Evolutionary conservation across 2,329 filamentous ascomycete genomes (phyloP).

Genomic region (Fusarium sp.): DNA sequence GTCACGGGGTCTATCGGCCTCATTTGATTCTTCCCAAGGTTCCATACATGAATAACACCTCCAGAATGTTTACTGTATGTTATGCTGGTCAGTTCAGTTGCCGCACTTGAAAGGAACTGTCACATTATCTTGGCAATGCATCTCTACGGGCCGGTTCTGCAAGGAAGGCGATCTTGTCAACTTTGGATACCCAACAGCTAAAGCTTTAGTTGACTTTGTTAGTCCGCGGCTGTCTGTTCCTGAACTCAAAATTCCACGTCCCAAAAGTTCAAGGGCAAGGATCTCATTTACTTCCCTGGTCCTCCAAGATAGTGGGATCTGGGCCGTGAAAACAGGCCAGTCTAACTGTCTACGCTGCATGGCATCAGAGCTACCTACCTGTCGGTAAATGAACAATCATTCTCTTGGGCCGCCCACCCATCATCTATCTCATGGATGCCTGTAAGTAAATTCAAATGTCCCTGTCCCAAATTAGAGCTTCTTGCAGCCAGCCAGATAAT

Average conservation of each 20-base stretch:
- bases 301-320: slow-evolving; percentile 22
- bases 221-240: slow-evolving; percentile 5
- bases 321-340: slow-evolving; percentile 19
- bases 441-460: neutral
- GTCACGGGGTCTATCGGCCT: slow-evolving; percentile 20
- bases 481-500: neutral
- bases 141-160: slow-evolving; percentile 8
- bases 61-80: neutral
- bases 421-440: neutral
- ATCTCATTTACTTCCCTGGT: slow-evolving; percentile 15
- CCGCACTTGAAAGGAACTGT: slow-evolving; percentile 7
- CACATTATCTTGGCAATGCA: slow-evolving; percentile 7
- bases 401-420: slow-evolving; percentile 6
- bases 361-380: slow-evolving; percentile 38
- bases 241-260: slow-evolving; percentile 19
- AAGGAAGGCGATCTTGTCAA: slow-evolving; percentile 14
- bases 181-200: neutral
- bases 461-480: slow-evolving; percentile 5
- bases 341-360: slow-evolving; percentile 28
- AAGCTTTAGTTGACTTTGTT: neutral
- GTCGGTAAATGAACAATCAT: slow-evolving; percentile 41
- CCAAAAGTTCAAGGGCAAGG: slow-evolving; percentile 23
- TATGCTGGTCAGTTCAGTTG: slow-evolving; percentile 10
- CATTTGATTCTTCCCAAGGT: slow-evolving; percentile 8
- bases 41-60: neutral